phyloP scores from a whole-genome alignment of 2,329 filamentous ascomycete genomes.

The Cytospora mali region DNA sequence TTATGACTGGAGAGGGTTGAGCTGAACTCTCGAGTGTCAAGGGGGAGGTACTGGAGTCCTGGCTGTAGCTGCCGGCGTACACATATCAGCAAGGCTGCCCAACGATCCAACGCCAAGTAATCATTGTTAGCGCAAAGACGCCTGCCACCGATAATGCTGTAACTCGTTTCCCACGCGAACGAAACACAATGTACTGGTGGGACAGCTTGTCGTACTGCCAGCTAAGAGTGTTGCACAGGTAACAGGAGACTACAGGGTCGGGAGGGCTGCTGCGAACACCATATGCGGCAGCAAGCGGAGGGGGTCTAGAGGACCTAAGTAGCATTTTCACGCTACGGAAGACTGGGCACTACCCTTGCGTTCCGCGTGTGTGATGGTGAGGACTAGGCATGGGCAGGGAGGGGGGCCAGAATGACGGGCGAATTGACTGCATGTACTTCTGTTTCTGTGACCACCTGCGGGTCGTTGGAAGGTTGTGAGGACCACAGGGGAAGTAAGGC shows the following conservation, averaged over 20 bases:
- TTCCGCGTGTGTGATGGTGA: constrained; percentile 14
- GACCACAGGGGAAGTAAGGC: constrained; percentile 16
- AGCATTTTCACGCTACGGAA: constrained; percentile 22
- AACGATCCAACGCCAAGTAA: constrained; percentile 30
- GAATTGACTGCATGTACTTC: constrained; percentile 21
- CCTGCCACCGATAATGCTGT: constrained; percentile 33
- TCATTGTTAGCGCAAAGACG: constrained; percentile 28
- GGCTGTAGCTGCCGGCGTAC: constrained; percentile 52
- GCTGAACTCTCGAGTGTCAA: constrained; percentile 56
- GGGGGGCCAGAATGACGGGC: constrained; percentile 4
- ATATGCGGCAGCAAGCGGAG: constrained; percentile 28
- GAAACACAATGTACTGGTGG: constrained; percentile 29
- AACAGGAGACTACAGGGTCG: constrained; percentile 44
- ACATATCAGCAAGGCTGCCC: constrained; percentile 35
- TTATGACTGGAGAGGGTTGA: constrained; percentile 53
- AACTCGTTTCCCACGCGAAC: constrained; percentile 31
- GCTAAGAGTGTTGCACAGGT: constrained; percentile 47
- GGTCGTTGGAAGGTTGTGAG: constrained; percentile 5
- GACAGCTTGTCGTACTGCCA: constrained; percentile 48
- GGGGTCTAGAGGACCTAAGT: constrained; percentile 24
- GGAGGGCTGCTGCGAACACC: constrained; percentile 41
- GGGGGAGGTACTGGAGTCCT: constrained; percentile 55
- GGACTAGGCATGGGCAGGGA: constrained; percentile 11
- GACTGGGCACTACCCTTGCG: constrained; percentile 27
- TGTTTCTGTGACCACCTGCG: constrained; percentile 13